Evolutionary conservation across 768 basidiomycete genomes (phyloP).

Genomic region (Paxillus ammoniavirescens): DNA sequence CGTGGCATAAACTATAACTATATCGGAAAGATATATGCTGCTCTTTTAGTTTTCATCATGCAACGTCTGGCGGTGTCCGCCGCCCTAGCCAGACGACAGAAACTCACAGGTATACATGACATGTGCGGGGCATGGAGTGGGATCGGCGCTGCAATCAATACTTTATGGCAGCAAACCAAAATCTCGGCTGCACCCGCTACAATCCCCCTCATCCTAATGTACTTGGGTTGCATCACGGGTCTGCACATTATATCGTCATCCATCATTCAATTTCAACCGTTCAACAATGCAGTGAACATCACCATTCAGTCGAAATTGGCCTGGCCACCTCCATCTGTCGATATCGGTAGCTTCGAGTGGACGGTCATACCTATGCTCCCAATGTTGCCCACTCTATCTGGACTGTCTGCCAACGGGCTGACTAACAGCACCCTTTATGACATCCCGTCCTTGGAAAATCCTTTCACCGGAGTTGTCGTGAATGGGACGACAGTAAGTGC

Average conservation of each 20-base stretch:
- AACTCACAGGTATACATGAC: constrained; percentile 21
- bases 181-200: constrained; percentile 3
- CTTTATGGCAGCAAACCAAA: constrained; percentile 19
- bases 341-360: background rate
- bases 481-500: constrained; percentile 16
- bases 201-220: constrained; percentile 6
- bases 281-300: constrained; percentile 1
- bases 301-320: background rate
- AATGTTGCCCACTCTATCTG: background rate
- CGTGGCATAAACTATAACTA: background rate
- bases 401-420: constrained; percentile 10
- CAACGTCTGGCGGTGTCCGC: constrained; percentile 14
- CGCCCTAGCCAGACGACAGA: constrained; percentile 6
- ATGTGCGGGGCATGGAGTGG: constrained; percentile 19
- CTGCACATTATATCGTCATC: constrained; percentile 25
- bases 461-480: constrained; percentile 10
- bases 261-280: constrained; percentile 17
- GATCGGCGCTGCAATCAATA: constrained; percentile 17
- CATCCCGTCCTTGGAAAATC: constrained; percentile 1
- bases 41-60: constrained; percentile 11
- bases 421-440: constrained; percentile 15
- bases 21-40: constrained; percentile 13
- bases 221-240: constrained; percentile 13
- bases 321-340: background rate
- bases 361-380: background rate